Evolutionary conservation across 1,284 basidiomycete species (phyloP).

Genomic region (Irpex lacteus): DNA sequence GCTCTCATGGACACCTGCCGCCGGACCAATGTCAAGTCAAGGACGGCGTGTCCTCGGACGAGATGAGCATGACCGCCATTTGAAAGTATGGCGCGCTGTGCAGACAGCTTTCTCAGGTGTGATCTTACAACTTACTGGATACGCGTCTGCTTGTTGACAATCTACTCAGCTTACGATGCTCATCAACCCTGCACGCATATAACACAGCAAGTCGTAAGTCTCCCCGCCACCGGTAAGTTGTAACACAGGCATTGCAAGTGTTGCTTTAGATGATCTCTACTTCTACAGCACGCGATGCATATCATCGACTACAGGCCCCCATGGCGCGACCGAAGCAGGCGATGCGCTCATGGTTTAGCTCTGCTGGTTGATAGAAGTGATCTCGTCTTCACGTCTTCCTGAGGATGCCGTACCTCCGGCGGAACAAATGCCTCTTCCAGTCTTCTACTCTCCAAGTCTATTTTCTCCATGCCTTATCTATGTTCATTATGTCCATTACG

Average conservation of each 20-base stretch:
- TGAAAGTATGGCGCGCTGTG: too few relatives aligned
- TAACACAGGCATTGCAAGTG: too few relatives aligned
- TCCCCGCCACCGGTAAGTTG: too few relatives aligned
- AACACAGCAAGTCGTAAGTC: too few relatives aligned
- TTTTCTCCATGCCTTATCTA: not conserved
- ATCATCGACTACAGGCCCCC: not conserved
- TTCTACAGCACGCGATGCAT: not conserved
- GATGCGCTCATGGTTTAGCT: not conserved
- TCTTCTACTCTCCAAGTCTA: not conserved
- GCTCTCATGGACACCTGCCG: not conserved
- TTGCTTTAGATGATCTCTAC: not conserved
- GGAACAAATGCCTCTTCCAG: not conserved
- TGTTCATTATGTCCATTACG: not conserved
- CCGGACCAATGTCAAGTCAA: not conserved
- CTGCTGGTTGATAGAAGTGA: not conserved
- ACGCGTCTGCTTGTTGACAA: too few relatives aligned
- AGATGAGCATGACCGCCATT: not conserved
- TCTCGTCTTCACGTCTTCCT: not conserved
- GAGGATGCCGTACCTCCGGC: not conserved
- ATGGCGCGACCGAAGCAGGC: not conserved
- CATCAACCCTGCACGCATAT: too few relatives aligned
- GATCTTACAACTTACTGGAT: too few relatives aligned
- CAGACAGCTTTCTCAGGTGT: too few relatives aligned
- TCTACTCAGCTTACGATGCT: too few relatives aligned
- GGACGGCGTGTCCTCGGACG: not conserved